Conservation (phyloP, 1,139 yeast genomes). For the Kodamaea ohmeri region DNA sequence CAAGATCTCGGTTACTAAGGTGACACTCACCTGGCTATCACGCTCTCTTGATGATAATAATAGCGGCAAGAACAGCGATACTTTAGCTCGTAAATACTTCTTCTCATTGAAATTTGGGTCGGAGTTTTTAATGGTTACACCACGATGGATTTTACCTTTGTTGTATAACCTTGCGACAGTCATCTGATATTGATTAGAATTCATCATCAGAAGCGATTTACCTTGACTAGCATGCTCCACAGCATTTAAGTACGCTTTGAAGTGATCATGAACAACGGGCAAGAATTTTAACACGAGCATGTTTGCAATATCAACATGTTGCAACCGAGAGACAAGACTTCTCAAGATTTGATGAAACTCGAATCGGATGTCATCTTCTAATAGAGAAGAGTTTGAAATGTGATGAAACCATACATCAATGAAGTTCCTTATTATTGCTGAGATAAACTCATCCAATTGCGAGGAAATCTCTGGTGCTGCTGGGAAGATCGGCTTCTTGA, state of each 20-base stretch:
- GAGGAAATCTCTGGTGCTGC: conserved; percentile 54
- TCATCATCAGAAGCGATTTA: conserved; percentile 23
- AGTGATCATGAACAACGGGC: conserved; percentile 69
- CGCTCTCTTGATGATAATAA: conserved; percentile 52
- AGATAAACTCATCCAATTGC: conserved; percentile 51
- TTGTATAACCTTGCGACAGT: conserved; percentile 57
- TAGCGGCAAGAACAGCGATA: conserved; percentile 47
- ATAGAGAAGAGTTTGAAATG: conserved; percentile 47
- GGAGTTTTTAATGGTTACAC: conserved; percentile 46
- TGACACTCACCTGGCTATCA: conserved; percentile 45
- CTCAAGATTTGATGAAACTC: conserved; percentile 50
- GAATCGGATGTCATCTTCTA: conserved; percentile 52
- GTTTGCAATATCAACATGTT: conserved; percentile 51
- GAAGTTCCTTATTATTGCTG: conserved; percentile 57
- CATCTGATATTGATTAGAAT: conserved; percentile 23
- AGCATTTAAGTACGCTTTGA: conserved; percentile 52
- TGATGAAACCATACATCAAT: conserved; percentile 61
- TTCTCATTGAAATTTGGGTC: conserved; percentile 49
- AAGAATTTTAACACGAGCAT: conserved; percentile 55
- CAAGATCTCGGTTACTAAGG: conserved; percentile 62
- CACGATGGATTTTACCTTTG: conserved; percentile 59
- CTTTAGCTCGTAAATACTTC: conserved; percentile 45
- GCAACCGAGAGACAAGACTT: conserved; percentile 27
- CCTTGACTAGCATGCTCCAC: conserved; percentile 37
- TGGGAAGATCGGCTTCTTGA: conserved; percentile 36